These are phyloP conservation scores for Mycena sp. DNA, from an alignment of 1,284 basidiomycete genomes.

Conservation along the genomic window DNA sequence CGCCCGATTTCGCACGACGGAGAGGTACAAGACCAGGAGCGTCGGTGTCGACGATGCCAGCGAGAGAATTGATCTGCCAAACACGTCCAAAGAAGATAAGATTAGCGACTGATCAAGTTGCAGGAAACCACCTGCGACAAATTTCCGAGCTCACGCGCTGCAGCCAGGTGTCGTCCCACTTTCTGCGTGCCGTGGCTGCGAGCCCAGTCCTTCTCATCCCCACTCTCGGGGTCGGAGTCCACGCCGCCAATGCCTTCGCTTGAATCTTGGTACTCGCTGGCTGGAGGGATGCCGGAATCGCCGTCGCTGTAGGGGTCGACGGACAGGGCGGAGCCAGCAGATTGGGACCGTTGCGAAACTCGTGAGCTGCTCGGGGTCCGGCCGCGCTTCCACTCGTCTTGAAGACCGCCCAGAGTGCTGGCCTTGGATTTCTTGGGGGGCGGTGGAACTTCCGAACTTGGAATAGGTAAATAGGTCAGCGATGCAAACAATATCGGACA, in stretches of 20 bases:
- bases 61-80: background rate
- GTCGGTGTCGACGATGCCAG: conserved; percentile 9
- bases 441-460: background rate
- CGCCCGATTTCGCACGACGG: background rate
- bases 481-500: too few species aligned
- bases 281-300: background rate
- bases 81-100: too few species aligned
- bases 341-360: background rate
- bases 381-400: background rate
- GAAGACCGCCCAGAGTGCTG: background rate
- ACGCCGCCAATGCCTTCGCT: background rate
- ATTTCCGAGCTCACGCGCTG: background rate
- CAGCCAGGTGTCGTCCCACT: background rate
- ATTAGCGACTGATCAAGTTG: too few species aligned
- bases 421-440: background rate
- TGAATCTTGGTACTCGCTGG: background rate
- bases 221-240: background rate
- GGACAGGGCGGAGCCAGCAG: background rate
- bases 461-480: background rate
- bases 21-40: conserved; percentile 2
- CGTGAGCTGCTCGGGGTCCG: background rate
- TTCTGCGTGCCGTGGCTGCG: background rate
- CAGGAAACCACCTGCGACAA: too few species aligned
- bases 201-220: background rate
- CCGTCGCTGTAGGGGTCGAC: background rate